Evolutionary conservation across 2,329 filamentous ascomycete species (phyloP).

Genomic region (Hypoxylon sp.): DNA sequence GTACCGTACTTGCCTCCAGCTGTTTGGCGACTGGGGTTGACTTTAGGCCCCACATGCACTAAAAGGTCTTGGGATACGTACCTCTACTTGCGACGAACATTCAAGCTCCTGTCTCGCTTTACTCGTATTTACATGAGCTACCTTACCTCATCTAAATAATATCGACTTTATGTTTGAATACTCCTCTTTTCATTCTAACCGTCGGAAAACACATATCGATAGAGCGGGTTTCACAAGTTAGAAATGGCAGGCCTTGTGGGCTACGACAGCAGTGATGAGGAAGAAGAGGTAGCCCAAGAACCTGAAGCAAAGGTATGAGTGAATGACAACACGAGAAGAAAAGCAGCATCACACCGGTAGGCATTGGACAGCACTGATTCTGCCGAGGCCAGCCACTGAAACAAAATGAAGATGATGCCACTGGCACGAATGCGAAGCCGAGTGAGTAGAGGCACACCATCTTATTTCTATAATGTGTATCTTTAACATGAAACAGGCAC

Average conservation of each 20-base stretch:
- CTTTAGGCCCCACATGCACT: constrained; percentile 12
- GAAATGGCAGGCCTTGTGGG: constrained; percentile 49
- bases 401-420: constrained; percentile 40
- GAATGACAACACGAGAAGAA: constrained; percentile 41
- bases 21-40: constrained; percentile 10
- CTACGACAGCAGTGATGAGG: constrained; percentile 53
- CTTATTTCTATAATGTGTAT: background rate
- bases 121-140: no score
- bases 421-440: constrained; percentile 32
- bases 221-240: background rate
- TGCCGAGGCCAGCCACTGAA: constrained; percentile 51
- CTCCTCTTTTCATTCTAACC: background rate
- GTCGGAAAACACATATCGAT: background rate
- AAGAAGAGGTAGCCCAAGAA: constrained; percentile 47
- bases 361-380: constrained; percentile 52
- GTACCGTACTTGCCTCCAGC: constrained; percentile 10
- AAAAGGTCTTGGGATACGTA: constrained; percentile 11
- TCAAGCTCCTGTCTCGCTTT: no score
- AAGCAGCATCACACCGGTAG: constrained; percentile 32
- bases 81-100: constrained; percentile 4
- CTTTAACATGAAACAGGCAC: constrained; percentile 29
- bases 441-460: constrained; percentile 41
- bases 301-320: constrained; percentile 50
- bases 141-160: no score
- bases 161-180: background rate